phyloP scores from a whole-genome alignment of 2,329 filamentous ascomycete species.

The Trichoderma guizhouense region DNA sequence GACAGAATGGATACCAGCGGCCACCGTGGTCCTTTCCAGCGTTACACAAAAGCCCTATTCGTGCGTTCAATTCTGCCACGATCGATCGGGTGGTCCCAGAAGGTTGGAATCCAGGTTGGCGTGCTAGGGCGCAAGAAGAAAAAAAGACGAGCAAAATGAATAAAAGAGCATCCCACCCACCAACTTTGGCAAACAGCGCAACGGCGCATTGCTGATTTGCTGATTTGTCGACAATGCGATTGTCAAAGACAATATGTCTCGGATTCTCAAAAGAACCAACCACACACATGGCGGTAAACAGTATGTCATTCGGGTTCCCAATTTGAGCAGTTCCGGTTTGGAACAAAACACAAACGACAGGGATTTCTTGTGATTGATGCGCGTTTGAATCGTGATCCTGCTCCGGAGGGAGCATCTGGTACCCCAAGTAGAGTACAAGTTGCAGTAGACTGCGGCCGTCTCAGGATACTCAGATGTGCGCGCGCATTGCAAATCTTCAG shows the following conservation, averaged over 20 bases:
- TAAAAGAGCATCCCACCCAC: not conserved
- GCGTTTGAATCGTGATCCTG: not conserved
- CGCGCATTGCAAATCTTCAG: not conserved
- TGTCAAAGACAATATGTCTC: not conserved
- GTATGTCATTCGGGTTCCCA: conserved; percentile 22
- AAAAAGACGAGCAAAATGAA: not conserved
- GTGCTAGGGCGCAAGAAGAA: not conserved
- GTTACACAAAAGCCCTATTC: conserved; percentile 15
- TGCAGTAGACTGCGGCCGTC: not conserved
- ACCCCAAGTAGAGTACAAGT: not conserved
- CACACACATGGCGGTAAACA: not conserved
- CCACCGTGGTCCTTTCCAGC: conserved; percentile 9
- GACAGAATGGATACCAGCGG: conserved; percentile 14
- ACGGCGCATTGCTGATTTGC: not conserved
- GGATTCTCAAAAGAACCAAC: not conserved
- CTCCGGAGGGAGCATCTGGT: not conserved
- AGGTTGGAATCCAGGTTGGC: conserved; percentile 11
- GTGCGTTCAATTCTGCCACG: conserved; percentile 15
- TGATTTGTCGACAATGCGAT: not conserved
- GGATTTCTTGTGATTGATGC: conserved; percentile 6
- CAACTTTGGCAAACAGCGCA: not conserved
- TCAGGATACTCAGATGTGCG: not conserved
- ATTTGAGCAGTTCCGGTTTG: conserved; percentile 22
- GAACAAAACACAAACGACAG: conserved; percentile 1
- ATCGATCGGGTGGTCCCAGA: conserved; percentile 18